Percentiles rank a stretch among this genome's conserved stretches.
Conservation (phyloP, 345 rosid species). For the Cardamine chenopodiifolia region DNA sequence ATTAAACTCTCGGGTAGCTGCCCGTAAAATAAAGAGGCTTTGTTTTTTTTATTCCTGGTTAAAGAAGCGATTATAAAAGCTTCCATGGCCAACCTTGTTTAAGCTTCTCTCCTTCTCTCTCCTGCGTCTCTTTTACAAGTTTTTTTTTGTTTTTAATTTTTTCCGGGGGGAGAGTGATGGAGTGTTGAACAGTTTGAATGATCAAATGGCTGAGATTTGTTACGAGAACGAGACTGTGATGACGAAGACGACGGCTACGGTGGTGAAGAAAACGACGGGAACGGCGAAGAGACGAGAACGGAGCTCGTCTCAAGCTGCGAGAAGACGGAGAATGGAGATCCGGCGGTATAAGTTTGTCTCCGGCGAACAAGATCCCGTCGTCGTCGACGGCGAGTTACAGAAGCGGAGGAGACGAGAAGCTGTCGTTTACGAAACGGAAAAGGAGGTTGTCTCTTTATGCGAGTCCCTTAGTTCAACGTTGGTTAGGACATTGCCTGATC, state of each 20-base stretch:
- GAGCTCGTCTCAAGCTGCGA: slow-evolving; percentile 54
- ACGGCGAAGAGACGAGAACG: slow-evolving; percentile 41
- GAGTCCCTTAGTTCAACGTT: slow-evolving; percentile 31
- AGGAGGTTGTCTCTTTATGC: slow-evolving; percentile 37
- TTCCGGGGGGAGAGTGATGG: slow-evolving; percentile 32
- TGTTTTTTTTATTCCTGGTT: background rate
- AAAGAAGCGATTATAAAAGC: slow-evolving; percentile 36
- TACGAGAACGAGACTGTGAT: slow-evolving; percentile 43
- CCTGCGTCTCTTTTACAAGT: background rate
- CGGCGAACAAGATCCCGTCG: slow-evolving; percentile 31
- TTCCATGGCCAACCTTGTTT: slow-evolving; percentile 32
- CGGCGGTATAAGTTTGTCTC: slow-evolving; percentile 57
- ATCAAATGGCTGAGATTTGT: slow-evolving; percentile 67
- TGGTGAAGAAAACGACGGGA: slow-evolving; percentile 49
- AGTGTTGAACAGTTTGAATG: slow-evolving; percentile 24
- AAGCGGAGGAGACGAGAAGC: slow-evolving; percentile 52
- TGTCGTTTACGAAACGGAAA: slow-evolving; percentile 17
- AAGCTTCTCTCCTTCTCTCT: slow-evolving; percentile 33
- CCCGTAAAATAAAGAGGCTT: slow-evolving; percentile 30
- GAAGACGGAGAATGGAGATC: slow-evolving; percentile 79
- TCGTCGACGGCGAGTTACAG: slow-evolving; percentile 21
- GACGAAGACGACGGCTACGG: slow-evolving; percentile 26
- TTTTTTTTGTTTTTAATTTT: background rate
- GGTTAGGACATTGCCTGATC: slow-evolving; percentile 38
- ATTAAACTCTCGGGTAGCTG: slow-evolving; percentile 28